A percentile compares a stretch with the other conserved stretches of the same genome.
phyloP scores from a whole-genome alignment of 2,329 filamentous ascomycete genomes.

The Hortaea sp. region DNA sequence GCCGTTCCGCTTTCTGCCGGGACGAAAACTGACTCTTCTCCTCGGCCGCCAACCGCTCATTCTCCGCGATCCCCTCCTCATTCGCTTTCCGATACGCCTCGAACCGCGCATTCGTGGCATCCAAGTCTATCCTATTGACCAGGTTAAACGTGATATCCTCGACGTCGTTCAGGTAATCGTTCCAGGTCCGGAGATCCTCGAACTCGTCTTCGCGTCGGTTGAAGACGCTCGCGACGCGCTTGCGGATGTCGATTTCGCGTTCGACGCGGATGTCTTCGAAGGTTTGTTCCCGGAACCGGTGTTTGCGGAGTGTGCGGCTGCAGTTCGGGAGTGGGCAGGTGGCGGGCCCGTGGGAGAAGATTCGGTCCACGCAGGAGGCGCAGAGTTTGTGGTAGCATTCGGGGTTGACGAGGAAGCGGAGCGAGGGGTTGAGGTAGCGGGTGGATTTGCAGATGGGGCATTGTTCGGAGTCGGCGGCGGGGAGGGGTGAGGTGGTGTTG shows the following conservation, averaged over 20 bases:
- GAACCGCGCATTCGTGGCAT: slow-evolving; percentile 52
- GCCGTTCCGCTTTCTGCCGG: slow-evolving; percentile 49
- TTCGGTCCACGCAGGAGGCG: slow-evolving; percentile 85
- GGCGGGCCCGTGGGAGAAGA: slow-evolving; percentile 85
- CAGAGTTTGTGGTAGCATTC: slow-evolving; percentile 99
- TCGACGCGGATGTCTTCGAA: slow-evolving; percentile 84
- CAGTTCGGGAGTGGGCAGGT: slow-evolving; percentile 88
- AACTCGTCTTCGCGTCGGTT: slow-evolving; percentile 90
- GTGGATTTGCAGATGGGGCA: slow-evolving; percentile 97
- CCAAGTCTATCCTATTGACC: slow-evolving; percentile 59
- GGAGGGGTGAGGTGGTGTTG: background rate
- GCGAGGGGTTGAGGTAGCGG: slow-evolving; percentile 86
- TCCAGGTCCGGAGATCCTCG: slow-evolving; percentile 70
- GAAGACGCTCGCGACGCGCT: slow-evolving; percentile 64
- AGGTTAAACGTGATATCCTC: slow-evolving; percentile 87
- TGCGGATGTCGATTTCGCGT: slow-evolving; percentile 84
- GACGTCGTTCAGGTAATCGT: slow-evolving; percentile 89
- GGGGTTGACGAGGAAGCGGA: slow-evolving; percentile 92
- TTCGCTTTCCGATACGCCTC: slow-evolving; percentile 65
- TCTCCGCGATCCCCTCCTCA: slow-evolving; percentile 44
- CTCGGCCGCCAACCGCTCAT: slow-evolving; percentile 38
- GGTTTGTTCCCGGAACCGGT: slow-evolving; percentile 75
- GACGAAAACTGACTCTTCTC: slow-evolving; percentile 39
- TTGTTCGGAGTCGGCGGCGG: slow-evolving; percentile 47
- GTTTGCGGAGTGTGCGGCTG: slow-evolving; percentile 73